These are phyloP conservation scores for Oryza longistaminata DNA, from an alignment of 176 grass and related monocot species.

Conservation along the genomic window DNA sequence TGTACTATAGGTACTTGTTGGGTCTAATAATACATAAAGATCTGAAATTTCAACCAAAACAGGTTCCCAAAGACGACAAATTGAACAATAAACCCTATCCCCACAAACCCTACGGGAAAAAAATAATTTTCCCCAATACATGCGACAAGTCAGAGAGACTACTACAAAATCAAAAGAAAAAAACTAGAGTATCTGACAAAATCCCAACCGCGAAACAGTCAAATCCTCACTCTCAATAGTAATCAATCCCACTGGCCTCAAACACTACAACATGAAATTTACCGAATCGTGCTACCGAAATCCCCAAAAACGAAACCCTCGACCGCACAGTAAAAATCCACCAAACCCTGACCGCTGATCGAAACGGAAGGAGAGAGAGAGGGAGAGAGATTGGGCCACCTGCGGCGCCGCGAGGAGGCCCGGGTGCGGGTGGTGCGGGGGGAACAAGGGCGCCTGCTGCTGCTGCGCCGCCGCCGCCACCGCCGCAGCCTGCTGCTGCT, in stretches of 20 bases:
- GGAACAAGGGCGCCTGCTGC: constrained; percentile 78
- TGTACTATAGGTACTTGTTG: not conserved
- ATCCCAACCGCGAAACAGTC: not conserved
- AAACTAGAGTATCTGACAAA: not conserved
- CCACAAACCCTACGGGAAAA: not conserved
- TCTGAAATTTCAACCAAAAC: not conserved
- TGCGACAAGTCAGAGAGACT: not conserved
- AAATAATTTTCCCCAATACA: not conserved
- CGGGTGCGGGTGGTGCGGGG: constrained; percentile 67
- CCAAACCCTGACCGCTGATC: not conserved
- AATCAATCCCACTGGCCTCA: not conserved
- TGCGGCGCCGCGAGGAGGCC: constrained; percentile 82
- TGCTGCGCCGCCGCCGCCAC: not conserved
- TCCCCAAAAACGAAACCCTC: not conserved
- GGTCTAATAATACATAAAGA: not conserved
- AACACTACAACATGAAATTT: constrained; percentile 22
- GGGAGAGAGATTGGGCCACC: constrained; percentile 19
- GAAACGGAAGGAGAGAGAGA: not conserved
- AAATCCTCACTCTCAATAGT: not conserved
- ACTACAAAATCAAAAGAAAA: not conserved
- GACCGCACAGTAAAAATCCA: not conserved
- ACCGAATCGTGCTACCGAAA: not conserved
- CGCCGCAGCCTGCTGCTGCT: constrained; percentile 37
- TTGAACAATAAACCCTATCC: not conserved
- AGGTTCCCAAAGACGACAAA: not conserved